Base-by-base conservation (phyloP, 495 filamentous ascomycete genomes). In the Aspergillus leporis region DNA sequence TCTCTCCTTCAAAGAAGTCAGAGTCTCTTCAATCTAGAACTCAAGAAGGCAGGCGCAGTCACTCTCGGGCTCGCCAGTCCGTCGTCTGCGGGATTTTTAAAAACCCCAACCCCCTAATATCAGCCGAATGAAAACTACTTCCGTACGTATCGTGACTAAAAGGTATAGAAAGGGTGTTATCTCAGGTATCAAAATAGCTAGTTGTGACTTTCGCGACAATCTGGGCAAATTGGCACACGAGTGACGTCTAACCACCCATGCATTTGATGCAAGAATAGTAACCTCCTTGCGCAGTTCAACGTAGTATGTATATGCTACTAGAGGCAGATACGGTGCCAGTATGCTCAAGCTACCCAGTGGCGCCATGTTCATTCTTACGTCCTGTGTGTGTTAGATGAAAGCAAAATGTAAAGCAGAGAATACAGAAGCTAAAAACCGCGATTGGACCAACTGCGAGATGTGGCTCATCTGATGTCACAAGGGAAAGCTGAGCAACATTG, bases 211-310 rank as follows among this genome's bases (percentile, higher is more conserved):
- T 59, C 25, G 56, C 25, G 21, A 43, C 10, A 8, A 53, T 13
- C 5, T 45, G 75, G 73, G 69, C 78, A 40, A 78, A 78, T 71
- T 78, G 77, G 54, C 69, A 75, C 55, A 78, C 78, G 74, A 50
- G 55, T 43, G 71, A 74, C 34, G 64, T 65, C 10, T 61, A 74
- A 45, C 63, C 68, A 3, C 70, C 66, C 3, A 22, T 72, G 70
- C 55, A 64, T 66, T 7, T 49, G 70, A 16, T 73, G 70, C 54
- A 70, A 65, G 40, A 71, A 32, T 51, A 64, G 57, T 66, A 66
- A 22, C 43, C 72, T 1, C 61, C 72, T 10, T 76, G 73, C 30
- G 66, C 65, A 4, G 70, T 75, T 21, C 73, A 76, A 25, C 47
- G 66, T 23, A 74, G 72, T 61, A 31, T 76, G 31, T 70, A 76